These are phyloP conservation scores for Oidiodendron maius DNA, from an alignment of 495 filamentous ascomycete genomes.

Conservation along the genomic window DNA sequence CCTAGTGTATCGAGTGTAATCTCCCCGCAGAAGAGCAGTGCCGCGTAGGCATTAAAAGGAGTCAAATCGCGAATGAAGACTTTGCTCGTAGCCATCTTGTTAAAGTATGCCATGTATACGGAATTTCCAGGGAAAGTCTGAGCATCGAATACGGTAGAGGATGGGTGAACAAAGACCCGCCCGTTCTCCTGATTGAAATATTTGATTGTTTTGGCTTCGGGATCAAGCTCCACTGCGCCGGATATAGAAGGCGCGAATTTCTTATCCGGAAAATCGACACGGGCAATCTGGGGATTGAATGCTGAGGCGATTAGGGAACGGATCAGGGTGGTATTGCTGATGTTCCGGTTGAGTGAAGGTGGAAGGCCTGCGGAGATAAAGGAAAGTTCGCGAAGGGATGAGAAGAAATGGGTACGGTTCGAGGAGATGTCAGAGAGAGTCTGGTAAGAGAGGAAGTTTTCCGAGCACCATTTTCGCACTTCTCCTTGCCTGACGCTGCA, in stretches of 20 bases:
- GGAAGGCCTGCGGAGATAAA: slow-evolving; percentile 50
- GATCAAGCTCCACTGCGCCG: slow-evolving; percentile 86
- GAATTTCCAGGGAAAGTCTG: slow-evolving; percentile 65
- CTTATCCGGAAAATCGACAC: slow-evolving; percentile 89
- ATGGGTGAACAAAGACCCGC: slow-evolving; percentile 87
- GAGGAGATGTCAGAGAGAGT: slow-evolving; percentile 82
- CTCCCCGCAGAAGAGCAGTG: slow-evolving; percentile 83
- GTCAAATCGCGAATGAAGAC: slow-evolving; percentile 83
- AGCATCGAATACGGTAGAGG: slow-evolving; percentile 76
- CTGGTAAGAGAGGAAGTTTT: slow-evolving; percentile 78
- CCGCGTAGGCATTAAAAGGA: slow-evolving; percentile 87
- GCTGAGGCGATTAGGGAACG: slow-evolving; percentile 85
- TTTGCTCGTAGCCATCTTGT: slow-evolving; percentile 84
- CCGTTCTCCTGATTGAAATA: slow-evolving; percentile 85
- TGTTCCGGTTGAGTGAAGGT: slow-evolving; percentile 35
- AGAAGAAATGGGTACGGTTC: slow-evolving; percentile 78
- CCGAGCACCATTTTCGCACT: slow-evolving; percentile 74
- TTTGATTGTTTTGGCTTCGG: slow-evolving; percentile 84
- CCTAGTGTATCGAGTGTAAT: slow-evolving; percentile 84
- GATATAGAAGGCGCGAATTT: slow-evolving; percentile 81
- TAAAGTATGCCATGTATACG: slow-evolving; percentile 78
- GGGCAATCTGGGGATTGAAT: slow-evolving; percentile 85
- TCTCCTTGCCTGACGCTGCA: slow-evolving; percentile 49
- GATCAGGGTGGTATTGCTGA: slow-evolving; percentile 53
- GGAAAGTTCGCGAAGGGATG: slow-evolving; percentile 78